Evolutionary conservation across 2,329 filamentous ascomycete genomes (phyloP).

Genomic region (Curvularia eragrostidis): DNA sequence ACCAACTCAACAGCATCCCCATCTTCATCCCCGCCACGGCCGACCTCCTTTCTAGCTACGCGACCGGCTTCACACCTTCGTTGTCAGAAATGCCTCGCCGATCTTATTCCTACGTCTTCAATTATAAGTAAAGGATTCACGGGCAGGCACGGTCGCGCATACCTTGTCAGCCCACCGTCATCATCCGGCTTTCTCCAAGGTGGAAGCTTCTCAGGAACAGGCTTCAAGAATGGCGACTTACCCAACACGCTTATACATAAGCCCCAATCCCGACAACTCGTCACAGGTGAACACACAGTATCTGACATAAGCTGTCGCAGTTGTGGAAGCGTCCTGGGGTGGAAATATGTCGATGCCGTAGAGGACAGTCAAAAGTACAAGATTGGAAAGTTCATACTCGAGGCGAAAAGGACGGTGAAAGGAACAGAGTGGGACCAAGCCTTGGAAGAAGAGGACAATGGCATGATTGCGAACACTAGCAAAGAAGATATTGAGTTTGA

Average conservation of each 20-base stretch:
- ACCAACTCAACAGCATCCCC: slow-evolving; percentile 26
- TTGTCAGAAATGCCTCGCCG: slow-evolving; percentile 65
- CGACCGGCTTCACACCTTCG: slow-evolving; percentile 61
- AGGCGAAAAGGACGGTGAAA: slow-evolving; percentile 63
- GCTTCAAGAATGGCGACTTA: slow-evolving; percentile 48
- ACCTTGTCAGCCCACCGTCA: slow-evolving; percentile 62
- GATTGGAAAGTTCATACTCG: slow-evolving; percentile 71
- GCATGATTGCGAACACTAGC: background rate
- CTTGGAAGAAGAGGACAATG: slow-evolving; percentile 32
- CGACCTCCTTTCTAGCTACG: slow-evolving; percentile 35
- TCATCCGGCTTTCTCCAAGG: slow-evolving; percentile 31
- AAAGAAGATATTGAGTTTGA: slow-evolving; percentile 63
- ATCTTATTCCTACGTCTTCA: slow-evolving; percentile 64
- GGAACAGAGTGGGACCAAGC: slow-evolving; percentile 60
- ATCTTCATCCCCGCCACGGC: slow-evolving; percentile 33
- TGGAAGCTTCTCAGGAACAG: slow-evolving; percentile 9
- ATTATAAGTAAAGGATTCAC: slow-evolving; percentile 72
- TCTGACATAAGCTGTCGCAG: slow-evolving; percentile 64
- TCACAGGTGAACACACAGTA: slow-evolving; percentile 69
- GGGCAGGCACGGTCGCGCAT: slow-evolving; percentile 68
- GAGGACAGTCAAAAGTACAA: slow-evolving; percentile 69
- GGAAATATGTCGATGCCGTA: slow-evolving; percentile 70
- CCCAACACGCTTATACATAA: slow-evolving; percentile 66
- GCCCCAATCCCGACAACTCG: slow-evolving; percentile 64
- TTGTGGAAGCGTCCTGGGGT: slow-evolving; percentile 65